Evolutionary conservation across 805 yeast genomes (phyloP).

Genomic region (Saccharomycopsis fodiens): DNA sequence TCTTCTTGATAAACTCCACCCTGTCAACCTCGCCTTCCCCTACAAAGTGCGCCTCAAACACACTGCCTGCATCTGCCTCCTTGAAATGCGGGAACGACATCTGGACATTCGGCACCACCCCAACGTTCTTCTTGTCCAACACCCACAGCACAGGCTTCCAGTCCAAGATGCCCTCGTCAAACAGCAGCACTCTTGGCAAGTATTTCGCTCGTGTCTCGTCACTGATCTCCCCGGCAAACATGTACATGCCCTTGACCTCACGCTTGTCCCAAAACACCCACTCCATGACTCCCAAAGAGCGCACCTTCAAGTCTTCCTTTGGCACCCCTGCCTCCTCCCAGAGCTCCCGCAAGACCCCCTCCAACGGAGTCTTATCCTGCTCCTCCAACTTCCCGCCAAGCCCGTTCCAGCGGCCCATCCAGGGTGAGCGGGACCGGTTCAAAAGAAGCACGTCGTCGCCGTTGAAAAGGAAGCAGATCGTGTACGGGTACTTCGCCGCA

Average conservation of each 20-base stretch:
- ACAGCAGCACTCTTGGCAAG: conserved; percentile 5
- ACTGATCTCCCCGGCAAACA: conserved; percentile 8
- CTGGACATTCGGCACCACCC: conserved; percentile 15
- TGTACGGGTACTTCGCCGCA: conserved; percentile 17
- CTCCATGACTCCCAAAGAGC: conserved; percentile 17
- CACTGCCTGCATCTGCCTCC: conserved; percentile 6
- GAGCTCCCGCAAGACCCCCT: conserved; percentile 18
- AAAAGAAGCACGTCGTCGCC: conserved; percentile 12
- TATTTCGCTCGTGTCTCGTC: conserved; percentile 4
- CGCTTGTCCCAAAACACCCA: conserved; percentile 5
- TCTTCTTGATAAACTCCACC: conserved; percentile 4
- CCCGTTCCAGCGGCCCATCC: conserved; percentile 22
- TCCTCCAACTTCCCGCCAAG: conserved; percentile 20
- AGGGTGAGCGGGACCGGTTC: conserved; percentile 18
- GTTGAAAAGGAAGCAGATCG: conserved; percentile 13
- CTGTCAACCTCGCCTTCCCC: conserved; percentile 1
- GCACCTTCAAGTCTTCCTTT: conserved; percentile 1
- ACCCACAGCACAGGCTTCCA: conserved; percentile 18
- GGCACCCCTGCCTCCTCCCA: conserved; percentile 19
- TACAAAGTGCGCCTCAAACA: conserved; percentile 13
- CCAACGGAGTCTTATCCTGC: conserved; percentile 9
- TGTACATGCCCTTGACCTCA: conserved; percentile 15
- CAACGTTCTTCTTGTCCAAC: conserved; percentile 11
- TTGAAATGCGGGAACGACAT: conserved; percentile 1
- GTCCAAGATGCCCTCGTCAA: conserved; percentile 20